Evolutionary conservation across 2,329 filamentous ascomycete genomes (phyloP), one percentile per base, ranked within the genome.

Genomic region (Botryotinia convoluta): DNA sequence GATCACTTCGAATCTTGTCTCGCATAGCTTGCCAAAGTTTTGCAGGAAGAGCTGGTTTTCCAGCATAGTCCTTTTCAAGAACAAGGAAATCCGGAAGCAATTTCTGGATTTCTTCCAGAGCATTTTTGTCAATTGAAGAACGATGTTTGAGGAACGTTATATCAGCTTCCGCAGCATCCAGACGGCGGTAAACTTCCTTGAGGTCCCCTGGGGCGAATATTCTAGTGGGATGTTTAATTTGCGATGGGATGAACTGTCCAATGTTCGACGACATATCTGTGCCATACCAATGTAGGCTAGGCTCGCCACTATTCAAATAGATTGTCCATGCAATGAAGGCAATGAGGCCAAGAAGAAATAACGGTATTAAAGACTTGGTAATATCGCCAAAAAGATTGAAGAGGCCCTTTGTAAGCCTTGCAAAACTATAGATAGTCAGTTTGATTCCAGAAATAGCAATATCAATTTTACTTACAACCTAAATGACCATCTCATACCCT

Each of bases 21-120:
- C 85, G 84, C 14, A 94, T 80, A 0, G 90, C 91, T 72, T 88
- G 84, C 87, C 89, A 94, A 74, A 94, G 92, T 4, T 89, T 86
- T 37, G 88, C 84, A 0, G 87, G 83, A 26, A 93, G 86, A 35
- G 87, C 82, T 0, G 84, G 81, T 16, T 86, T 84, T 22, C 90
- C 90, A 44, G 87, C 81, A 48, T 83, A 81, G 73, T 86, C 83
- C 12, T 85, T 84, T 22, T 86, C 84, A 76, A 92, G 85, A 74
- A 87, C 86, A 7, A 93, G 83, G 16, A 86, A 77, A 20, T 86
- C 84, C 0, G 91, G 91, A 4, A 93, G 81, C 6, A 87, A 81
- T 0, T 82, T 77, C 64, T 86, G 79, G 4, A 92, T 78, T 6
- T 77, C 75, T 7, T 77, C 69, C 42, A 82, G 69, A 3, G 81